Conservation (phyloP, 352 stramenopile genomes). For the Globisporangium splendens region DNA sequence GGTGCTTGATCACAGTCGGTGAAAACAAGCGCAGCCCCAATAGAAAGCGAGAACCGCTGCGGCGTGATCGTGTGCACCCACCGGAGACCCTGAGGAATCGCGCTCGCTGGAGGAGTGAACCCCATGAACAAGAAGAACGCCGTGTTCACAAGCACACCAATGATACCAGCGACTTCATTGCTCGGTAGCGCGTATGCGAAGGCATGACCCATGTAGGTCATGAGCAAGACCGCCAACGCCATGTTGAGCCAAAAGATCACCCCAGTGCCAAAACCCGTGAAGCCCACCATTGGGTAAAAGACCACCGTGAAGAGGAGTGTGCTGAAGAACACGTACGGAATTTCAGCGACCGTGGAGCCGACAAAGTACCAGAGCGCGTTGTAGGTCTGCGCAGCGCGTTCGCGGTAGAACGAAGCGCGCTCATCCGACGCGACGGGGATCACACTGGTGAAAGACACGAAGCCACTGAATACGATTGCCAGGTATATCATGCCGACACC, state of each 20-base stretch:
- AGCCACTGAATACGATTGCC: no score
- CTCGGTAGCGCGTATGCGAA: constrained; percentile 12
- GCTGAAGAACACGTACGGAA: constrained; percentile 11
- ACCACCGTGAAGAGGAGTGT: constrained; percentile 17
- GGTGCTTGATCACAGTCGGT: constrained; percentile 3
- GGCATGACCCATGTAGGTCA: constrained; percentile 17
- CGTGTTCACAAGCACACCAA: constrained; percentile 23
- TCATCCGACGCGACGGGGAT: no score
- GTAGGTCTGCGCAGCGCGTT: no score
- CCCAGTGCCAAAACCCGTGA: constrained; percentile 14
- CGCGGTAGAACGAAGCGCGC: no score
- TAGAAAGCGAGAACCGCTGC: constrained; percentile 11
- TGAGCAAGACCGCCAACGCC: constrained; percentile 10
- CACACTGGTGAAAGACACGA: no score
- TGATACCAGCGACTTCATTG: constrained; percentile 15
- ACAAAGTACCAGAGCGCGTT: constrained; percentile 8
- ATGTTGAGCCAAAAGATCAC: constrained; percentile 16
- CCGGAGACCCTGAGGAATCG: constrained; percentile 16
- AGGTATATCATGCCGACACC: no score
- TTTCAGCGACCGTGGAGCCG: constrained; percentile 38
- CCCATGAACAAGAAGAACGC: constrained; percentile 52
- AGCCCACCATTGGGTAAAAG: constrained; percentile 25
- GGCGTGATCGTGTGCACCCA: constrained; percentile 20
- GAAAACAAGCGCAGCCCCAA: constrained; percentile 11
- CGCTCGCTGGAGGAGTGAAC: constrained; percentile 26